Conservation (phyloP, 2,329 filamentous ascomycete genomes). For the Penicillium frequentans region DNA sequence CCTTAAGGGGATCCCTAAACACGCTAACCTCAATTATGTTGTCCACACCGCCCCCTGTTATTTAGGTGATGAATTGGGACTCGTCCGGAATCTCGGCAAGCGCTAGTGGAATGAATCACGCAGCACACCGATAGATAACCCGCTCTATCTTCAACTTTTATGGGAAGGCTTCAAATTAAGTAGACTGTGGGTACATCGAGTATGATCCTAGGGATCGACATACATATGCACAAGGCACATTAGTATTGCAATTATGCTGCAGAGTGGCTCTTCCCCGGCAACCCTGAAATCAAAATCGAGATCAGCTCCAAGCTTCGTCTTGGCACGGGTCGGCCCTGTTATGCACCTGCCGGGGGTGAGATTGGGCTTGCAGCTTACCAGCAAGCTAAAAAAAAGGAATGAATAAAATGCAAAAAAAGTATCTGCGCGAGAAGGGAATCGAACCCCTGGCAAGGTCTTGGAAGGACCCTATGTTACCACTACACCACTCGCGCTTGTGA, state of each 20-base stretch:
- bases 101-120: background rate
- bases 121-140: background rate
- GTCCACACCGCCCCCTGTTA: background rate
- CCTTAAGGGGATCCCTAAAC: background rate
- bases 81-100: background rate
- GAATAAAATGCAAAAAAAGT: background rate
- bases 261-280: background rate
- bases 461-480: no score
- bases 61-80: background rate
- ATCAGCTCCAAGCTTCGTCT: constrained; percentile 2
- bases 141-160: background rate
- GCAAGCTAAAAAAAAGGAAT: background rate
- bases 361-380: background rate
- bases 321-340: constrained; percentile 3
- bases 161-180: background rate
- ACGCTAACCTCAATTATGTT: constrained; percentile 1
- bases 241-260: background rate
- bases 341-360: background rate
- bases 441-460: no score
- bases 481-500: no score
- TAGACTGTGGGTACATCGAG: background rate
- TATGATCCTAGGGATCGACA: background rate
- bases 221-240: background rate
- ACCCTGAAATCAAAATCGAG: background rate
- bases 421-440: no score